Percentiles rank a stretch among this genome's conserved stretches.
Evolutionary conservation across 129 eudicot genomes (phyloP).

Genomic region (Gnaphalium uliginosum): DNA sequence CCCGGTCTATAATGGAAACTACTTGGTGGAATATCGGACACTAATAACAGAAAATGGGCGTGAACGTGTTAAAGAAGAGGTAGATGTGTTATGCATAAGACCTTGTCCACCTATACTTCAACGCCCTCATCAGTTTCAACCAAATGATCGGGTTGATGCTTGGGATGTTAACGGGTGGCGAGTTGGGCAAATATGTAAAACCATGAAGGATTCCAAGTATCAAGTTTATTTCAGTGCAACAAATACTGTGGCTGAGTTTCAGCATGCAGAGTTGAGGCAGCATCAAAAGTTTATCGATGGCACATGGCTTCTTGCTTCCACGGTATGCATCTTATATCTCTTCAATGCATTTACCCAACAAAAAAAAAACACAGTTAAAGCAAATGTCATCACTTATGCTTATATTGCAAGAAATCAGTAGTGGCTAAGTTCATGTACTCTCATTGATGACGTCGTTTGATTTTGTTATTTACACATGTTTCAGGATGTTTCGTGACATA

Average conservation of each 20-base stretch:
- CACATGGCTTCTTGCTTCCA: constrained; percentile 41
- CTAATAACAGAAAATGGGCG: constrained; percentile 28
- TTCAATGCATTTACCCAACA: neutral
- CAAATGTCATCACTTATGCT: neutral
- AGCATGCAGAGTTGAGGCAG: constrained; percentile 58
- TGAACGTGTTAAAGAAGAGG: constrained; percentile 53
- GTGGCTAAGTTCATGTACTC: neutral
- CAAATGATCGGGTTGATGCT: constrained; percentile 60
- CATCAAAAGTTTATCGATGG: constrained; percentile 63
- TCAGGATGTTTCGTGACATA: neutral
- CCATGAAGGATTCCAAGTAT: constrained; percentile 41
- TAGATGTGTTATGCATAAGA: constrained; percentile 52
- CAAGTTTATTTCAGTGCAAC: constrained; percentile 43
- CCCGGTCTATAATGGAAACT: constrained; percentile 34
- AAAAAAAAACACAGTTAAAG: neutral
- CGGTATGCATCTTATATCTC: constrained; percentile 32
- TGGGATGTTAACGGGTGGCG: constrained; percentile 71
- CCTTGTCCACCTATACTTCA: constrained; percentile 55
- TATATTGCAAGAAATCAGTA: neutral
- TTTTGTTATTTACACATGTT: neutral
- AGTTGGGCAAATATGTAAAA: constrained; percentile 52
- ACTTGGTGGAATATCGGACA: constrained; percentile 53
- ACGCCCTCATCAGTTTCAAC: constrained; percentile 30
- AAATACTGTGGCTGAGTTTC: constrained; percentile 46
- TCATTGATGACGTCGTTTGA: neutral